Evolutionary conservation across 176 grass and related monocot genomes (phyloP).

Genomic region (Olyra latifolia): DNA sequence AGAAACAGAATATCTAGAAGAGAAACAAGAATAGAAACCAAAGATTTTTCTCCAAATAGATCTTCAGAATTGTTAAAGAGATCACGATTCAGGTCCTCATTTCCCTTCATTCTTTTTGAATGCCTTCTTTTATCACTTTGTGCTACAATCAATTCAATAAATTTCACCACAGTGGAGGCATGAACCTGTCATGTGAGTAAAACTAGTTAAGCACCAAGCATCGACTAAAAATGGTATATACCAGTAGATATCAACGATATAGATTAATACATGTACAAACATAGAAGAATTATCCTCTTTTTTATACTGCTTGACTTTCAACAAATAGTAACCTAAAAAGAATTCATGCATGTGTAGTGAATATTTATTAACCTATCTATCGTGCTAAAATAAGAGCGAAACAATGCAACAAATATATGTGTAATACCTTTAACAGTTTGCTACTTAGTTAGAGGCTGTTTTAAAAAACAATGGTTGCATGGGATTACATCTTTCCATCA

Average conservation of each 20-base stretch:
- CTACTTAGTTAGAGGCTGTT: neutral
- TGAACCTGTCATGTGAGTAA: conserved; percentile 57
- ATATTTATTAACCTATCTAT: neutral
- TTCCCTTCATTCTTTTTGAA: conserved; percentile 64
- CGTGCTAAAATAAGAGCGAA: neutral
- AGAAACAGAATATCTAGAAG: conserved; percentile 81
- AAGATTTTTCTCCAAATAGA: conserved; percentile 58
- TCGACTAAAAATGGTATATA: neutral
- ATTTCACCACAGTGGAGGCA: conserved; percentile 51
- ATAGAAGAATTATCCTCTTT: neutral
- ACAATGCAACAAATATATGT: neutral
- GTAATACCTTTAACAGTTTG: neutral
- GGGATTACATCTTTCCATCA: neutral
- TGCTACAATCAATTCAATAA: conserved; percentile 64
- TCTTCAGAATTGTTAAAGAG: conserved; percentile 36
- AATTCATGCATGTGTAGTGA: neutral
- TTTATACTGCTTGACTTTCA: neutral
- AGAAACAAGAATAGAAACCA: conserved; percentile 57
- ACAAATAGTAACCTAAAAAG: neutral
- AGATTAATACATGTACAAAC: neutral
- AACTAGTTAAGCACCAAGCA: conserved; percentile 29
- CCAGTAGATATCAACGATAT: neutral
- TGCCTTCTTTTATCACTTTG: conserved; percentile 32
- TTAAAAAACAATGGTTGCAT: neutral
- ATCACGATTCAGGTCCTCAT: conserved; percentile 36